These are phyloP conservation scores for Ichthyophthirius multifiliis DNA, from an alignment of 169 alveolate species.

Conservation along the genomic window DNA sequence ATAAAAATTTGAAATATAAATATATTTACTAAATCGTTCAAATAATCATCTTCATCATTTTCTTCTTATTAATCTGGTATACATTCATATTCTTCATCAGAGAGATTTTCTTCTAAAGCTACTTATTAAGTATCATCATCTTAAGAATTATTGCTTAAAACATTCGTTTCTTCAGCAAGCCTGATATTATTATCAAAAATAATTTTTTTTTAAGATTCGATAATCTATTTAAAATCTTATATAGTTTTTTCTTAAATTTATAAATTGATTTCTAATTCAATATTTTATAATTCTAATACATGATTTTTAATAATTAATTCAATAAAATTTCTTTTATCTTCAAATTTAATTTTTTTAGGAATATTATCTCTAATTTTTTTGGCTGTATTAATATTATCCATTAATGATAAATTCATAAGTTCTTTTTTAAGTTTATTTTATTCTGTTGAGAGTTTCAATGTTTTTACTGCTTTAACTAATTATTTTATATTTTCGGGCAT, in stretches of 20 bases:
- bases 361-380: constrained; percentile 51
- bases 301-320: constrained; percentile 61
- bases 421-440: constrained; percentile 56
- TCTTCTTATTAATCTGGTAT: background rate
- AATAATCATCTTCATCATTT: background rate
- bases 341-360: constrained; percentile 32
- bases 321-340: constrained; percentile 59
- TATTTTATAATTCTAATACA: constrained; percentile 64
- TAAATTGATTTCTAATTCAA: constrained; percentile 60
- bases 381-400: constrained; percentile 51
- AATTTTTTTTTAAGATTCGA: constrained; percentile 33
- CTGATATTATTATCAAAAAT: constrained; percentile 15
- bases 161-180: background rate
- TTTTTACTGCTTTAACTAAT: constrained; percentile 39
- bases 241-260: constrained; percentile 65
- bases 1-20: background rate
- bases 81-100: background rate
- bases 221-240: constrained; percentile 37
- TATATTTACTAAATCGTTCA: background rate
- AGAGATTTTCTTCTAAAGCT: background rate
- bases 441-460: constrained; percentile 59
- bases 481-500: constrained; percentile 38
- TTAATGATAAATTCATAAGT: constrained; percentile 42
- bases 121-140: no score
- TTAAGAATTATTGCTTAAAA: background rate